Conservation (phyloP, 345 rosid genomes). For the Lumnitzera littorea region DNA sequence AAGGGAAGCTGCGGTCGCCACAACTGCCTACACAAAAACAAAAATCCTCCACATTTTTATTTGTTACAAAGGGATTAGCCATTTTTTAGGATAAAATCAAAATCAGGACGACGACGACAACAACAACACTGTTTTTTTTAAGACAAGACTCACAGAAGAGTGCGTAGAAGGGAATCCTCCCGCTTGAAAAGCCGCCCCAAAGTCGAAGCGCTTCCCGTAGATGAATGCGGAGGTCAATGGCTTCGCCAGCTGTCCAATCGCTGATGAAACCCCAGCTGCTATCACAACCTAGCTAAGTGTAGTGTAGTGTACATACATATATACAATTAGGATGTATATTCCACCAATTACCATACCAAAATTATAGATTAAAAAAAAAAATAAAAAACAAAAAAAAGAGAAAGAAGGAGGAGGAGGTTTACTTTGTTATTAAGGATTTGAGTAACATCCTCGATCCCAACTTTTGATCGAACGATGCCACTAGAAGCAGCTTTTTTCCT, state of each 20-base stretch:
- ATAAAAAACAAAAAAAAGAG: not conserved
- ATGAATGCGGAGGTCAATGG: constrained; percentile 58
- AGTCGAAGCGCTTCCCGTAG: constrained; percentile 54
- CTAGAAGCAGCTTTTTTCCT: too few species aligned
- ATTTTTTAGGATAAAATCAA: not conserved
- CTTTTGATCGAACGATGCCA: constrained; percentile 12
- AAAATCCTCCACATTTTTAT: not conserved
- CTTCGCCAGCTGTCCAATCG: constrained; percentile 80
- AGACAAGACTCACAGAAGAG: constrained; percentile 45
- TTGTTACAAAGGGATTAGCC: too few species aligned
- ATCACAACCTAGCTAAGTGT: constrained; percentile 45
- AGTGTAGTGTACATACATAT: too few species aligned
- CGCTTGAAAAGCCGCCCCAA: constrained; percentile 46
- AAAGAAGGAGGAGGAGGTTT: not conserved
- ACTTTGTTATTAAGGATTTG: constrained; percentile 71
- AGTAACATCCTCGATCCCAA: constrained; percentile 51
- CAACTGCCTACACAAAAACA: constrained; percentile 47
- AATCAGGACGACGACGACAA: not conserved
- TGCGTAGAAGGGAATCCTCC: constrained; percentile 97
- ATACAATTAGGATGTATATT: too few species aligned
- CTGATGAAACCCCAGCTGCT: constrained; percentile 67
- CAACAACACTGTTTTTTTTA: too few species aligned
- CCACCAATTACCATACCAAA: too few species aligned
- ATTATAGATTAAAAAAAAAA: too few species aligned
- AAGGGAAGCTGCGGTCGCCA: constrained; percentile 77